These are phyloP conservation scores for Larix kaempferi DNA, from an alignment of 75 land plant species.

Conservation along the genomic window DNA sequence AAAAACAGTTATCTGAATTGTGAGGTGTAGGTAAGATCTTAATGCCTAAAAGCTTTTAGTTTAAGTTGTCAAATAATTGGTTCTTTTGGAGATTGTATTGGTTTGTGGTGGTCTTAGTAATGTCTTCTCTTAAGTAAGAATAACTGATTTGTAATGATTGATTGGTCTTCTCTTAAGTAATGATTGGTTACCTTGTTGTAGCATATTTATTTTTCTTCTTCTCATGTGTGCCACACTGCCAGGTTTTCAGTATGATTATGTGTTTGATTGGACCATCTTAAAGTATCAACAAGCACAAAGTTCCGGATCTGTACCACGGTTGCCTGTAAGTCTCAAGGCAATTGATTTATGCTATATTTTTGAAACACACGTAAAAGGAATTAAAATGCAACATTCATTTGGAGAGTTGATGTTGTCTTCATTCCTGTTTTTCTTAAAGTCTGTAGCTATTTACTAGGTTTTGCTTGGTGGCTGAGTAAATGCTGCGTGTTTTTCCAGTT, in stretches of 20 bases:
- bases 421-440: background rate
- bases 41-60: no score
- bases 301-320: conserved; percentile 48
- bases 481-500: background rate
- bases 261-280: conserved; percentile 96
- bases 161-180: no score
- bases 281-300: conserved; percentile 91
- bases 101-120: background rate
- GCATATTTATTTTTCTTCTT: background rate
- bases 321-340: conserved; percentile 38
- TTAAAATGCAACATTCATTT: background rate
- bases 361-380: background rate
- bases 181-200: background rate
- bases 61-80: no score
- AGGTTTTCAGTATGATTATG: conserved; percentile 90
- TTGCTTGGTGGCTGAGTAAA: background rate
- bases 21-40: no score
- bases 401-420: background rate
- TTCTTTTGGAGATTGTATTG: background rate
- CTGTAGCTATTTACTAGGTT: background rate
- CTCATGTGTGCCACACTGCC: conserved; percentile 1
- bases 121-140: no score
- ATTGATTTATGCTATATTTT: background rate
- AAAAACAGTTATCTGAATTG: no score
- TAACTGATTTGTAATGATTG: background rate